Evolutionary conservation across 1,139 yeast genomes (phyloP), one percentile per base, ranked within the genome.

Genomic region (Hemisphaericaspora subhashii): DNA sequence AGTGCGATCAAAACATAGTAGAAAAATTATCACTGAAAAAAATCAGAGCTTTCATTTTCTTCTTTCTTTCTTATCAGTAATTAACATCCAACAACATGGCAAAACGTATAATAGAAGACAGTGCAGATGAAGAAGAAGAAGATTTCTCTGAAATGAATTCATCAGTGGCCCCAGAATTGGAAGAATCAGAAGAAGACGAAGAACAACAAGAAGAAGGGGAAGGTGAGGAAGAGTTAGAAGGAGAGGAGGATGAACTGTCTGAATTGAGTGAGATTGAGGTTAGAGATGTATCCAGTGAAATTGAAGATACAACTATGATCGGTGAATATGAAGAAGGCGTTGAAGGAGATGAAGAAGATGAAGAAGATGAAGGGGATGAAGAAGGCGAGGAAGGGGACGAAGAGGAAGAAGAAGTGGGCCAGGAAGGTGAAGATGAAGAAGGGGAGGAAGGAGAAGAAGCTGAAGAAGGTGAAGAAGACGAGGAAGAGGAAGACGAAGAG

Each of bases 401-500:
- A 3, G 45, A 38, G 18, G 50, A 40, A 23, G 50, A 33, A 7
- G 55, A 46, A 3, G 54, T 45, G 3, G 54, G 46, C 20, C 47
- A 40, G 10, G 37, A 36, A 3, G 38, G 31, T 9, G 49, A 35
- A 3, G 44, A 32, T 11, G 46, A 40, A n/a, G 47, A 37, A 29
- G 51, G 36, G 20, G 45, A 33, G 4, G 48, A 44, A 11, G 42
- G 42, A 10, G 43, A 41, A 14, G 53, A 52, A 35, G 39, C 39
- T 13, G 52, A 49, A 5, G 53, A 45, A 28, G 45, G 40, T 12
- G 50, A 41, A 7, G 48, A 41, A n/a, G 47, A 40, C 5, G 49
- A 37, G 7, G 46, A 38, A 11, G 46, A 36, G 55, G 53, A 50
- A 8, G 61, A 51, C 10, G 58, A 51, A 13, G 55, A 50, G 1